Evolutionary conservation across 139 green algal genomes (phyloP).

Genomic region (Bryopsis sp.): DNA sequence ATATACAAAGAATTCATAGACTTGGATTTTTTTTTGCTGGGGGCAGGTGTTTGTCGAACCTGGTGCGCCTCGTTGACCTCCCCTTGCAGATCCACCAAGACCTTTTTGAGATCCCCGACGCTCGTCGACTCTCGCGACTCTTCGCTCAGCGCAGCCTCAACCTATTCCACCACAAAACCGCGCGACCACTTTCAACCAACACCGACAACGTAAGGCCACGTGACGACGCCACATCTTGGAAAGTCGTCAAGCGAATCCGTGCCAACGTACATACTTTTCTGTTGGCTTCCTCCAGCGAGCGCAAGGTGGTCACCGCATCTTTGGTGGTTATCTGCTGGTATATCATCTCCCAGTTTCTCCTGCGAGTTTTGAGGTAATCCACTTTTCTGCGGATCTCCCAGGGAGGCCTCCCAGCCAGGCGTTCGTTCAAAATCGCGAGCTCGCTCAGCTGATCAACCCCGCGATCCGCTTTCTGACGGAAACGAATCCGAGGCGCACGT

Average conservation of each 20-base stretch:
- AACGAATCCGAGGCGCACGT: constrained; percentile 45
- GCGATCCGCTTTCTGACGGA: constrained; percentile 34
- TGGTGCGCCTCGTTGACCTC: constrained; percentile 48
- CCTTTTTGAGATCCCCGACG: constrained; percentile 41
- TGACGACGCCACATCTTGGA: background rate
- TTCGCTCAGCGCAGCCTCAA: constrained; percentile 50
- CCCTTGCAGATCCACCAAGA: constrained; percentile 44
- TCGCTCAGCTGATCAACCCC: constrained; percentile 57
- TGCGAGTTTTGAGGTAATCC: constrained; percentile 52
- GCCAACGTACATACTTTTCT: constrained; percentile 36
- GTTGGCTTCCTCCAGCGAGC: constrained; percentile 67
- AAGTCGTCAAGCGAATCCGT: background rate
- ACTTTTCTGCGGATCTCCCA: constrained; percentile 42
- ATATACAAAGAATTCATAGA: constrained; percentile 1
- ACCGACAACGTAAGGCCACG: background rate
- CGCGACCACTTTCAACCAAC: background rate
- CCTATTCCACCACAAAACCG: constrained; percentile 26
- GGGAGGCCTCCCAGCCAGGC: constrained; percentile 36
- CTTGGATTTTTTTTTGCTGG: background rate
- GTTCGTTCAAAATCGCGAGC: constrained; percentile 65
- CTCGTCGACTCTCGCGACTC: constrained; percentile 39
- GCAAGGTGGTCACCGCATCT: constrained; percentile 61
- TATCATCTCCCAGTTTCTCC: constrained; percentile 65
- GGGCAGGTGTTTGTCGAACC: background rate
- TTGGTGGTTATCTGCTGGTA: constrained; percentile 59